These are phyloP conservation scores for Rhynchospora breviuscula DNA, from an alignment of 176 grass and related monocot genomes.

Conservation along the genomic window DNA sequence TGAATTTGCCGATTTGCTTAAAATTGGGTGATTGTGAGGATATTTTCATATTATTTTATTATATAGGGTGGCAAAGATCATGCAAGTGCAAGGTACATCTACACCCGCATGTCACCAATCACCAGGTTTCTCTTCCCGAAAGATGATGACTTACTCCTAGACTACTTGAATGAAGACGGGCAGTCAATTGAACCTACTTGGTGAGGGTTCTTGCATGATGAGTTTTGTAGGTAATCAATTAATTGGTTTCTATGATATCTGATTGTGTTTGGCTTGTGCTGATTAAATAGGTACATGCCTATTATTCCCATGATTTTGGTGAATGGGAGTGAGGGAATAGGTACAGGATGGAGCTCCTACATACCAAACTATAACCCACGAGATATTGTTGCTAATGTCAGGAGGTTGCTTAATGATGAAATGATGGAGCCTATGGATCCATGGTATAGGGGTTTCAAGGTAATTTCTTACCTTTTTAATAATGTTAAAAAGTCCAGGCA, in stretches of 20 bases:
- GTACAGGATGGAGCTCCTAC: conserved; percentile 47
- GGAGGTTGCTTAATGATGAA: conserved; percentile 35
- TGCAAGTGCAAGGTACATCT: conserved; percentile 45
- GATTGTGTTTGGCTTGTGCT: neutral
- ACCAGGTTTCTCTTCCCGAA: conserved; percentile 42
- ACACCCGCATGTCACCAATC: conserved; percentile 33
- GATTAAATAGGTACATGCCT: conserved; percentile 38
- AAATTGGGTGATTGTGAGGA: neutral
- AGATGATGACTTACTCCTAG: conserved; percentile 44
- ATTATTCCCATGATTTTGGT: conserved; percentile 42
- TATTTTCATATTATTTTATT: neutral
- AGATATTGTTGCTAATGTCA: conserved; percentile 43
- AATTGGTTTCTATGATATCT: neutral
- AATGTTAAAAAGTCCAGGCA: neutral
- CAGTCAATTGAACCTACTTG: conserved; percentile 43
- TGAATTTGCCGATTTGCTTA: neutral
- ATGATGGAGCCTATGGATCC: conserved; percentile 42
- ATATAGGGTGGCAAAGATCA: conserved; percentile 48
- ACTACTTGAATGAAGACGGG: conserved; percentile 47
- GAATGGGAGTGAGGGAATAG: conserved; percentile 52
- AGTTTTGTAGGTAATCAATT: neutral
- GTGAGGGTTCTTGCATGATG: conserved; percentile 3
- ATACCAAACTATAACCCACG: conserved; percentile 51
- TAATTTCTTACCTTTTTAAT: neutral
- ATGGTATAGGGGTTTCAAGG: conserved; percentile 50